These are phyloP conservation scores for Penicillium atrosanguineum DNA, from an alignment of 495 filamentous ascomycete genomes.

Conservation along the genomic window DNA sequence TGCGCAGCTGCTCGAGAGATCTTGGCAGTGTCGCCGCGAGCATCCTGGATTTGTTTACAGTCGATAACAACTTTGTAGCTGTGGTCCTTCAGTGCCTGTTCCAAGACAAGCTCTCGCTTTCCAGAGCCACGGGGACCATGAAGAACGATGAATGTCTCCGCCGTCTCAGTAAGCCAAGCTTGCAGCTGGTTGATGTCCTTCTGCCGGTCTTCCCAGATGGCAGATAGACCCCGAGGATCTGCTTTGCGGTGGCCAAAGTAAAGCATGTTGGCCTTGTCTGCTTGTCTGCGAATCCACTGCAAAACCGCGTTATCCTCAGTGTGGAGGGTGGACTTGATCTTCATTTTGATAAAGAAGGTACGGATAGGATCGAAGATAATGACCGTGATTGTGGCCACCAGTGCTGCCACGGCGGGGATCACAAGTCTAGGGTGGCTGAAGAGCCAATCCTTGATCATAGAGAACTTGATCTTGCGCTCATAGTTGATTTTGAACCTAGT, in stretches of 20 bases:
- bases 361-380: slow-evolving; percentile 89
- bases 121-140: slow-evolving; percentile 91
- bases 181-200: slow-evolving; percentile 75
- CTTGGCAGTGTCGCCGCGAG: slow-evolving; percentile 83
- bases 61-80: slow-evolving; percentile 85
- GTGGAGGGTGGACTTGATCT: slow-evolving; percentile 75
- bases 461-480: slow-evolving; percentile 68
- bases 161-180: slow-evolving; percentile 82
- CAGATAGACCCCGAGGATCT: slow-evolving; percentile 69
- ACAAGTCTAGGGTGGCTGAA: slow-evolving; percentile 85
- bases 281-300: slow-evolving; percentile 78
- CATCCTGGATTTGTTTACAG: slow-evolving; percentile 91
- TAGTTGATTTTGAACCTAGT: slow-evolving; percentile 79
- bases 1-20: slow-evolving; percentile 77
- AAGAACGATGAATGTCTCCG: slow-evolving; percentile 90
- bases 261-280: slow-evolving; percentile 63
- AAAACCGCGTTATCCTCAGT: slow-evolving; percentile 67
- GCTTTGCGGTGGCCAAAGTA: slow-evolving; percentile 50
- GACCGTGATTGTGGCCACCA: slow-evolving; percentile 83
- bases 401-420: slow-evolving; percentile 74
- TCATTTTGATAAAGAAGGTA: slow-evolving; percentile 85
- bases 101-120: slow-evolving; percentile 81
- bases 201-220: slow-evolving; percentile 86
- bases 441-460: slow-evolving; percentile 85
- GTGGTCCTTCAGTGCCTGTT: slow-evolving; percentile 74